Evolutionary conservation across 176 grass and related monocot genomes (phyloP), one percentile per base, ranked within the genome.

Genomic region (maize (Zea mays)): DNA sequence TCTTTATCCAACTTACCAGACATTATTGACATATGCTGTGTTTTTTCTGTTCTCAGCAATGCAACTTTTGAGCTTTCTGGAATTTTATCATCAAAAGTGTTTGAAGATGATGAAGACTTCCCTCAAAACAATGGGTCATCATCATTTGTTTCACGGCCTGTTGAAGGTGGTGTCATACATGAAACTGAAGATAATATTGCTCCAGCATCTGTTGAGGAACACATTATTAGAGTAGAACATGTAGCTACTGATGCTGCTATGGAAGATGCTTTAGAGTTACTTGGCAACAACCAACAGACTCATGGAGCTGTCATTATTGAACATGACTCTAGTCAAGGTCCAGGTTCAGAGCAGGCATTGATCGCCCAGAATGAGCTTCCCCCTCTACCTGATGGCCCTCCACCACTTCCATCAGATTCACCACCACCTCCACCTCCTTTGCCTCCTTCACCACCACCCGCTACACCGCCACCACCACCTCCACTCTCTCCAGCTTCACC

Each of bases 101-200:
- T 99, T 67, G 92, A 86, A 76, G 84, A 88, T 72, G 90, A 90
- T 70, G 92, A 92, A 69, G 85, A 90, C 82, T 78, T 83, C 62
- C 63, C 63, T 42, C 75, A 10, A 58, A 82, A 62, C 72, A 73
- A 60, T 84, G 88, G 40, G 21, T 87, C 56, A 35, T 73, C 76
- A 34, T 55, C 65, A 59, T 77, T 78, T 80, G 77, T 76, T 85
- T 68, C 66, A 74, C 72, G 72, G 65, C 67, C 68, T 78, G 58
- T 88, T 68, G 81, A 78, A 88, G 69, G 71, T 72, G 46, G 11
- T 47, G 58, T n/a, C 40, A 74, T 60, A 76, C 81, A 49, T 84
- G 77, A 88, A 79, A 75, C 80, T 71, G 62, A 78, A 86, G 80
- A 86, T 67, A 60, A 45, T 68, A 35, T 50, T 72, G 62, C 63